phyloP scores from a whole-genome alignment of 2,329 filamentous ascomycete species.

The Penicillium sp. region DNA sequence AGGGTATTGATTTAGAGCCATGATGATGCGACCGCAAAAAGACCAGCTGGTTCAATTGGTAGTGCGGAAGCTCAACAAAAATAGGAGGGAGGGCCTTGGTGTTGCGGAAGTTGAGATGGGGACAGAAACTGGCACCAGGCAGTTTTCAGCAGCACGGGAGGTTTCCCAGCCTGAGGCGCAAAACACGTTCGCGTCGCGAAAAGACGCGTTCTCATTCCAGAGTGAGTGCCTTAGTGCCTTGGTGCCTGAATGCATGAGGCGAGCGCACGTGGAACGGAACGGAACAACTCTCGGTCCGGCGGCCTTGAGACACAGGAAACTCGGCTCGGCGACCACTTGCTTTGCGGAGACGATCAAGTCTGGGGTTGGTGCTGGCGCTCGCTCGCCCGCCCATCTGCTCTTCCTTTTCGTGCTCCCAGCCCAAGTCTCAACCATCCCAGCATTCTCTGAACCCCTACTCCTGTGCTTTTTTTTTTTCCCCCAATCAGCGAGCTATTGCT shows the following conservation, averaged over 20 bases:
- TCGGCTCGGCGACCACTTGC: slow-evolving; percentile 32
- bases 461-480: slow-evolving; percentile 17
- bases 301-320: slow-evolving; percentile 18
- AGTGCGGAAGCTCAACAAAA: slow-evolving; percentile 22
- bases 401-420: slow-evolving; percentile 14
- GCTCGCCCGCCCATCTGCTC: slow-evolving; percentile 22
- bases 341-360: slow-evolving; percentile 32
- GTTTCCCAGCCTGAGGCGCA: slow-evolving; percentile 21
- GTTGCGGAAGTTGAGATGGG: slow-evolving; percentile 18
- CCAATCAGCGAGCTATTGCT: slow-evolving; percentile 13
- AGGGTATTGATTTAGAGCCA: slow-evolving; percentile 84
- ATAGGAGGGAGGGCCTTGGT: slow-evolving; percentile 14
- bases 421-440: background rate
- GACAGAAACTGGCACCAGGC: slow-evolving; percentile 14
- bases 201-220: slow-evolving; percentile 28
- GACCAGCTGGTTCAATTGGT: slow-evolving; percentile 26
- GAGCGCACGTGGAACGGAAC: slow-evolving; percentile 35
- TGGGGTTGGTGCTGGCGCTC: slow-evolving; percentile 29
- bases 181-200: slow-evolving; percentile 37
- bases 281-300: slow-evolving; percentile 41
- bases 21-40: slow-evolving; percentile 52
- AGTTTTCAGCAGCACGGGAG: slow-evolving; percentile 18
- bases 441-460: slow-evolving; percentile 16
- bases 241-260: background rate
- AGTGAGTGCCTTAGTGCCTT: background rate